Evolutionary conservation across 2,329 filamentous ascomycete genomes (phyloP).

Genomic region (Trichothecium roseum): DNA sequence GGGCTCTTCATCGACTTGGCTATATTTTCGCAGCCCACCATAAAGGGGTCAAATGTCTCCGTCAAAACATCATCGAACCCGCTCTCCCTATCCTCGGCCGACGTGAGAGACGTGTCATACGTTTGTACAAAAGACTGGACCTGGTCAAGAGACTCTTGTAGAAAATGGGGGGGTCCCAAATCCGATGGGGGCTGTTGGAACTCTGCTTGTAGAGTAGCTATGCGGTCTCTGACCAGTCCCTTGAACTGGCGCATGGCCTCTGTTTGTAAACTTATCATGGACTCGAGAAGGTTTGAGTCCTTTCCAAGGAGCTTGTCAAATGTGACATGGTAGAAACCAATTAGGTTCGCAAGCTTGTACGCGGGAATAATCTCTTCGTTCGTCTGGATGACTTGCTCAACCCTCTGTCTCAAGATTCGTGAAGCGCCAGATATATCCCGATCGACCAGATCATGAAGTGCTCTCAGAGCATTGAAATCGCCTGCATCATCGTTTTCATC

Average conservation of each 20-base stretch:
- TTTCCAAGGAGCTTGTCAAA: constrained; percentile 69
- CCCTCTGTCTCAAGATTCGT: constrained; percentile 74
- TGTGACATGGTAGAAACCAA: constrained; percentile 80
- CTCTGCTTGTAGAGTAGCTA: constrained; percentile 63
- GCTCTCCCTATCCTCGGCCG: constrained; percentile 45
- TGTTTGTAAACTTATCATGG: constrained; percentile 58
- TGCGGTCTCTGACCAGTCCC: constrained; percentile 68
- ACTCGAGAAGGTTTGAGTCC: constrained; percentile 58
- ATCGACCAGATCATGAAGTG: constrained; percentile 77
- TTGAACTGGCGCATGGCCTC: constrained; percentile 78
- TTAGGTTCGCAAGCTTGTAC: constrained; percentile 82
- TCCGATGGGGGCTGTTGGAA: constrained; percentile 61
- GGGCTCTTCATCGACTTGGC: constrained; percentile 49
- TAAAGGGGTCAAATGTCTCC: constrained; percentile 78
- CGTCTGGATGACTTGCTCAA: constrained; percentile 85
- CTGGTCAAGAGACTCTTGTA: constrained; percentile 70
- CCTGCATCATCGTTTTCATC: constrained; percentile 46
- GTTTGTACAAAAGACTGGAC: constrained; percentile 73
- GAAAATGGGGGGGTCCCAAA: constrained; percentile 67
- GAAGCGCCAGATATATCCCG: constrained; percentile 74
- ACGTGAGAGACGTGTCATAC: constrained; percentile 70
- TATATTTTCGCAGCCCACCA: constrained; percentile 64
- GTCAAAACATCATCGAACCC: constrained; percentile 66
- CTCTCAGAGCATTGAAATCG: constrained; percentile 70
- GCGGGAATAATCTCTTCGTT: constrained; percentile 83